Percentiles rank a stretch among this genome's conserved stretches.
Evolutionary conservation across 148 eudicot genomes (phyloP).

Genomic region (Arbutus unedo): DNA sequence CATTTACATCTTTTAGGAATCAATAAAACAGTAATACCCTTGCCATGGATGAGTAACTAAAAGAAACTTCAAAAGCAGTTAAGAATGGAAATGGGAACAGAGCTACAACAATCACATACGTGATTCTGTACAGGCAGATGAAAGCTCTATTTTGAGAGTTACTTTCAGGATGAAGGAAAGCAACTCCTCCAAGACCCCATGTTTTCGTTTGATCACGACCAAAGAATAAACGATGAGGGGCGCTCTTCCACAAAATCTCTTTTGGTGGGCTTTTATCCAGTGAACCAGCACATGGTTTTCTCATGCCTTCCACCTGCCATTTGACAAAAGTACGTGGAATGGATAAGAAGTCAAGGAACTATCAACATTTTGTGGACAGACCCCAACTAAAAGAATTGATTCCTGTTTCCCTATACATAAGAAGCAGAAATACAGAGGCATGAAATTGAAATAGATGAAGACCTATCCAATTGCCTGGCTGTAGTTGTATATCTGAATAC

Average conservation of each 20-base stretch:
- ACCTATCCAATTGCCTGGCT: not conserved
- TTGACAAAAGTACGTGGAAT: not conserved
- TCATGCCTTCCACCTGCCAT: slow-evolving; percentile 86
- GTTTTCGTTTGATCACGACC: slow-evolving; percentile 58
- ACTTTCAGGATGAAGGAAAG: slow-evolving; percentile 84
- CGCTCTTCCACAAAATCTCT: slow-evolving; percentile 57
- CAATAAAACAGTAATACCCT: not conserved
- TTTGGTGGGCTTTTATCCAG: slow-evolving; percentile 77
- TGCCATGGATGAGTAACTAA: not conserved
- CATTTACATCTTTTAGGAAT: not conserved
- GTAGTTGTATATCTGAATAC: not conserved
- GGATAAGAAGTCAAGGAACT: not conserved
- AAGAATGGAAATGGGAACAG: not conserved
- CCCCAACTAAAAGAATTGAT: not conserved
- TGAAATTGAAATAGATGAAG: not conserved
- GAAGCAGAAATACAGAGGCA: not conserved
- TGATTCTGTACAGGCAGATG: slow-evolving; percentile 71
- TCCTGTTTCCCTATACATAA: not conserved
- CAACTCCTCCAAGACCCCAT: slow-evolving; percentile 98
- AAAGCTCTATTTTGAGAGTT: slow-evolving; percentile 45
- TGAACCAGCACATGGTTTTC: slow-evolving; percentile 64
- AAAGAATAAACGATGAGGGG: slow-evolving; percentile 81
- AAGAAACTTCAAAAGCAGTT: not conserved
- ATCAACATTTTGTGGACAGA: not conserved
- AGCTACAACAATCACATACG: slow-evolving; percentile 50